These are phyloP conservation scores for Nelumbo lutea DNA, from an alignment of 164 flowering plant species.

Conservation along the genomic window DNA sequence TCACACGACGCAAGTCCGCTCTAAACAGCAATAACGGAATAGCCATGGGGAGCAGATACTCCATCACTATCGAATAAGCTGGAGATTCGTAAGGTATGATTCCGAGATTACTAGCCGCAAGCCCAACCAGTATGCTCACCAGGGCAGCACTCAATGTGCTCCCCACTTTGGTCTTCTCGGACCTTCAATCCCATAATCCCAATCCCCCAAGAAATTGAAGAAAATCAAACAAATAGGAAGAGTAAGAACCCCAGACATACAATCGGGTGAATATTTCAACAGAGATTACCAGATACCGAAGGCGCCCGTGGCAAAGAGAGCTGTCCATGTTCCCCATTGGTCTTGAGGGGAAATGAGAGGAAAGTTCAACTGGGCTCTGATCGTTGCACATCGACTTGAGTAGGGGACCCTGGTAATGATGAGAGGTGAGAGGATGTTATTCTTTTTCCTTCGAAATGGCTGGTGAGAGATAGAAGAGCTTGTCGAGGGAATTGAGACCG, in stretches of 20 bases:
- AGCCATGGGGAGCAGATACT: conserved; percentile 64
- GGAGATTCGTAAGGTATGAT: conserved; percentile 55
- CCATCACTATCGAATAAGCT: conserved; percentile 56
- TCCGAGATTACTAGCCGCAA: conserved; percentile 83
- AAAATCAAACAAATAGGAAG: background rate
- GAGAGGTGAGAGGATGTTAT: conserved; percentile 6
- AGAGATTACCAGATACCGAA: conserved; percentile 73
- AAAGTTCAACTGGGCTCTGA: conserved; percentile 37
- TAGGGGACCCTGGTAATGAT: background rate
- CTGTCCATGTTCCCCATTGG: conserved; percentile 93
- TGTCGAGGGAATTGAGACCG: background rate
- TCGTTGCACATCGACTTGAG: conserved; percentile 17
- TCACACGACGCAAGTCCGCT: conserved; percentile 72
- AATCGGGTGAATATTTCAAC: background rate
- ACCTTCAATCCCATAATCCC: conserved; percentile 39
- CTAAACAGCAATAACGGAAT: conserved; percentile 69
- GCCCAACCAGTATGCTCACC: conserved; percentile 71
- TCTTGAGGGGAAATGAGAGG: conserved; percentile 77
- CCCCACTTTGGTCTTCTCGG: conserved; percentile 81
- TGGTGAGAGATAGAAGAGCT: background rate
- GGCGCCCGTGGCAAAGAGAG: conserved; percentile 72
- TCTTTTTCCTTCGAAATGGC: background rate
- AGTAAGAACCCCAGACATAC: background rate
- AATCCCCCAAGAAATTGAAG: background rate
- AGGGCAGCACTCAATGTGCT: conserved; percentile 67